Percentiles rank a stretch among this genome's conserved stretches.
These are phyloP conservation scores for Leccinum longicurvipes DNA, from an alignment of 768 basidiomycete genomes.

Conservation along the genomic window DNA sequence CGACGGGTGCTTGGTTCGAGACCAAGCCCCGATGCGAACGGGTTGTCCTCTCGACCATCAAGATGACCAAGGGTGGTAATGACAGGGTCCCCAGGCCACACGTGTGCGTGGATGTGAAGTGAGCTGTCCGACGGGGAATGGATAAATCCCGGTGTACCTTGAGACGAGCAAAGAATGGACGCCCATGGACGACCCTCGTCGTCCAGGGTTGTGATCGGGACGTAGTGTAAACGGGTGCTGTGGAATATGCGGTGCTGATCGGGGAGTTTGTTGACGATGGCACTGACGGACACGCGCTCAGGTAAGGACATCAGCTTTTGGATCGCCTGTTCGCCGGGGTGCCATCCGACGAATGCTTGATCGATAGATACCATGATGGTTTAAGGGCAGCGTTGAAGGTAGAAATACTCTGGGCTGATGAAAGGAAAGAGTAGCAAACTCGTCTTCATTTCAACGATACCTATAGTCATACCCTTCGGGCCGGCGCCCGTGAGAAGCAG, in stretches of 20 bases:
- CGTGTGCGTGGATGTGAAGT: constrained; percentile 20
- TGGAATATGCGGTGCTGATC: constrained; percentile 34
- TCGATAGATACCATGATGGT: constrained; percentile 7
- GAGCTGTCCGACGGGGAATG: constrained; percentile 20
- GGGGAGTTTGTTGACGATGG: constrained; percentile 24
- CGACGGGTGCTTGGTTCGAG: constrained; percentile 55
- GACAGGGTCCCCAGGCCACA: constrained; percentile 53
- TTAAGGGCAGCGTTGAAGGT: neutral
- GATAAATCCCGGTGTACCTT: constrained; percentile 29
- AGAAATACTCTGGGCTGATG: neutral
- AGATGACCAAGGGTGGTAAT: constrained; percentile 30
- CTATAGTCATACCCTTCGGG: neutral
- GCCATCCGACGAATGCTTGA: constrained; percentile 40
- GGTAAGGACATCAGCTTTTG: constrained; percentile 25
- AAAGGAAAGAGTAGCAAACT: too few relatives aligned
- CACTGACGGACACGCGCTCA: constrained; percentile 21
- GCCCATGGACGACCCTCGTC: constrained; percentile 32
- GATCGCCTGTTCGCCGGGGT: constrained; percentile 32
- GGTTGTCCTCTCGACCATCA: constrained; percentile 12
- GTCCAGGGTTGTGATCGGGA: constrained; percentile 33
- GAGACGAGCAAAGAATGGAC: constrained; percentile 28
- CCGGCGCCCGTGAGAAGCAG: neutral
- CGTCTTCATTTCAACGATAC: neutral
- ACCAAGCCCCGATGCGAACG: constrained; percentile 54
- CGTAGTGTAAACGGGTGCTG: constrained; percentile 26